Conservation (phyloP, 129 eudicot genomes). For the Saussurea involucrata region DNA sequence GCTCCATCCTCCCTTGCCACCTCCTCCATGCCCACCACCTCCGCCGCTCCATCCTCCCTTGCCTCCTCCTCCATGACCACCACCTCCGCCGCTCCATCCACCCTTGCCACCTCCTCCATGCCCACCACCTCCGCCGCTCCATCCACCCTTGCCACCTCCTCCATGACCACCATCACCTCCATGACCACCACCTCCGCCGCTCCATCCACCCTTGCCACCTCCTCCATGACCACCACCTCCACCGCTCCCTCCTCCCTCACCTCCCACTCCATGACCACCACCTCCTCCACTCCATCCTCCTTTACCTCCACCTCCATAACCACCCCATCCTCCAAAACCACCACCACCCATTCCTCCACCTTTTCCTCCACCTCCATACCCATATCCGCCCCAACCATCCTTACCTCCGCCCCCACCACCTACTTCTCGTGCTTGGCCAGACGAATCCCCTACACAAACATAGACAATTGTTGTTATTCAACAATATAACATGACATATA, state of each 20-base stretch:
- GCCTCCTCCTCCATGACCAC: constrained; percentile 1
- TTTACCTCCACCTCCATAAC: constrained; percentile 31
- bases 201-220: constrained; percentile 16
- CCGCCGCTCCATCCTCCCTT: background rate
- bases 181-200: constrained; percentile 9
- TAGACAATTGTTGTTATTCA: too few species aligned
- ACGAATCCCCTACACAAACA: constrained; percentile 18
- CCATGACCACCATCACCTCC: constrained; percentile 2
- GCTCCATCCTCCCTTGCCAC: background rate
- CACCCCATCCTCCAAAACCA: constrained; percentile 33
- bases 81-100: constrained; percentile 13
- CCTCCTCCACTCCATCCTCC: constrained; percentile 29
- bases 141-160: background rate
- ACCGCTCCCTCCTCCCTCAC: constrained; percentile 18
- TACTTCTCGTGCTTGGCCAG: constrained; percentile 3
- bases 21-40: background rate
- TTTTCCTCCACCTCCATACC: constrained; percentile 27
- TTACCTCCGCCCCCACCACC: constrained; percentile 22
- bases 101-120: constrained; percentile 16
- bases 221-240: constrained; percentile 27
- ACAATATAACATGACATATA: too few species aligned
- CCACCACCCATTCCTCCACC: constrained; percentile 32
- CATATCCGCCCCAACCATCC: constrained; percentile 22
- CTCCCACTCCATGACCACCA: constrained; percentile 18
- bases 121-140: constrained; percentile 5